Conservation (phyloP, 495 filamentous ascomycete genomes). For the Parathielavia appendiculata region DNA sequence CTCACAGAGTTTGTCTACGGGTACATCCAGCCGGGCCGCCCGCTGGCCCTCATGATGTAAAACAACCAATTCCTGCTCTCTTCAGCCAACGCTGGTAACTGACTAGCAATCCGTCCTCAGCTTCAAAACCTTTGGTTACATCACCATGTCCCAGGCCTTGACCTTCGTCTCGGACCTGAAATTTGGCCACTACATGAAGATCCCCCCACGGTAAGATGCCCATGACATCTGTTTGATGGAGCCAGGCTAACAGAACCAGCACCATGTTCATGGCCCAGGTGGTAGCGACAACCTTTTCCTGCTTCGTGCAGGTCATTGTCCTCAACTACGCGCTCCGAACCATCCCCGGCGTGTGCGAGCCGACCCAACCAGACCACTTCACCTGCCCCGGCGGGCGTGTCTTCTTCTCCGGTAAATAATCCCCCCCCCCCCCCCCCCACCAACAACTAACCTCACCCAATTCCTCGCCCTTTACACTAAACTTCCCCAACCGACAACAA, state of each 20-base stretch:
- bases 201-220: slow-evolving; percentile 56
- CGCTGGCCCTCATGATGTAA: slow-evolving; percentile 62
- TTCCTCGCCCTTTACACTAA: neutral
- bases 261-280: slow-evolving; percentile 66
- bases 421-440: neutral
- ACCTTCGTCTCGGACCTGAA: slow-evolving; percentile 52
- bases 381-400: slow-evolving; percentile 63
- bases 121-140: slow-evolving; percentile 72
- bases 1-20: slow-evolving; percentile 68
- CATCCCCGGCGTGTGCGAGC: slow-evolving; percentile 57
- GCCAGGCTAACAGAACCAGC: too few relatives aligned
- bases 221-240: too few relatives aligned
- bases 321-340: slow-evolving; percentile 60
- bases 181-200: slow-evolving; percentile 68
- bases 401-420: slow-evolving; percentile 54
- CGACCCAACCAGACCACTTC: slow-evolving; percentile 57
- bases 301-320: slow-evolving; percentile 60
- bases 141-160: slow-evolving; percentile 58
- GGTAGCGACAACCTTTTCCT: slow-evolving; percentile 59
- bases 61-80: neutral
- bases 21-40: slow-evolving; percentile 63
- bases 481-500: neutral
- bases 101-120: slow-evolving; percentile 22
- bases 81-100: neutral
- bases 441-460: neutral